phyloP scores from a whole-genome alignment of 257 asterid genomes.

The Solanum arcanum region DNA sequence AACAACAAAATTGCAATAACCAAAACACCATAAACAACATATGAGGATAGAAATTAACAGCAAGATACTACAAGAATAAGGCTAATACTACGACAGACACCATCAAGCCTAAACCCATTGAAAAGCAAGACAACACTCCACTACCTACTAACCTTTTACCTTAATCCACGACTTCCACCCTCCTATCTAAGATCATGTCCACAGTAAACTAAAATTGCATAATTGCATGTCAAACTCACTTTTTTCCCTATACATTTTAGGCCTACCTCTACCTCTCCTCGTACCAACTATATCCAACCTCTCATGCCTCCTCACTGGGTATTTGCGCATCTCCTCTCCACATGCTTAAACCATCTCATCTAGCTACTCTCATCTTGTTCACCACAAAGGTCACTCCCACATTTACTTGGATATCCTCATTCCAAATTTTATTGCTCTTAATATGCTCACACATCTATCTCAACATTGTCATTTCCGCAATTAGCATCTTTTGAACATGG shows the following conservation, averaged over 20 bases:
- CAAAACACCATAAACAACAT: background rate
- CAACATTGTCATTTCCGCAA: background rate
- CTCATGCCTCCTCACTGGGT: background rate
- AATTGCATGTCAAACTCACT: background rate
- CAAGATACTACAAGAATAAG: background rate
- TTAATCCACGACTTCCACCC: background rate
- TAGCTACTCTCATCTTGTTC: background rate
- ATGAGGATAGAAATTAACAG: background rate
- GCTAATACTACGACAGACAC: background rate
- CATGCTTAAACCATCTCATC: background rate
- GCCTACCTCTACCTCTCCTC: background rate
- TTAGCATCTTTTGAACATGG: background rate
- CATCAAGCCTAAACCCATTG: background rate
- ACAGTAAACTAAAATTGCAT: background rate
- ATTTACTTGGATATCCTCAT: background rate
- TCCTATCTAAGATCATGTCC: background rate
- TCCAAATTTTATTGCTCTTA: background rate
- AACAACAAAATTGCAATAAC: background rate
- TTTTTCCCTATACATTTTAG: background rate
- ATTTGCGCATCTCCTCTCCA: background rate
- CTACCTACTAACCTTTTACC: background rate
- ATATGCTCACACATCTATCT: background rate
- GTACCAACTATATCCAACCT: background rate
- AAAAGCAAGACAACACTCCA: background rate
- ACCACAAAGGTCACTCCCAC: background rate